phyloP scores from a whole-genome alignment of 2,329 filamentous ascomycete genomes.

The Nigrospora sphaerica region DNA sequence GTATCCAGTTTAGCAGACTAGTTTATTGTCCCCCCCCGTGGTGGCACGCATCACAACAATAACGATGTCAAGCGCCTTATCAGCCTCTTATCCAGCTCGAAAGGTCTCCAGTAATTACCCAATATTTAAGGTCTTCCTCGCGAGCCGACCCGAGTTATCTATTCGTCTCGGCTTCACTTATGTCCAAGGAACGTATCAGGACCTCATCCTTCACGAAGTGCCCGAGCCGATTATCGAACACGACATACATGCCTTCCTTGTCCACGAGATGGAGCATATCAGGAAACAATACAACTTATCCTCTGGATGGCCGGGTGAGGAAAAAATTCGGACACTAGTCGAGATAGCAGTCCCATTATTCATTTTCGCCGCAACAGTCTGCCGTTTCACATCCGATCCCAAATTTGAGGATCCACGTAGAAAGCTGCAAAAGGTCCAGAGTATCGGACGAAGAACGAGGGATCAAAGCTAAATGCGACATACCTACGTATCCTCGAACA shows the following conservation, averaged over 20 bases:
- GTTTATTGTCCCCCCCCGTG: too few relatives aligned
- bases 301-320: slow-evolving; percentile 21
- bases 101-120: slow-evolving; percentile 6
- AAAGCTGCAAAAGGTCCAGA: slow-evolving; percentile 1
- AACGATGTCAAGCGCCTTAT: slow-evolving; percentile 21
- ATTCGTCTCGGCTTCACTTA: slow-evolving; percentile 27
- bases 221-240: too few relatives aligned
- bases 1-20: too few relatives aligned
- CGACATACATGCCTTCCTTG: too few relatives aligned
- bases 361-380: too few relatives aligned
- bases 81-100: slow-evolving; percentile 13
- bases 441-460: neutral
- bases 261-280: too few relatives aligned
- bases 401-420: neutral
- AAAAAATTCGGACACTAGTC: slow-evolving; percentile 4
- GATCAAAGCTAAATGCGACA: slow-evolving; percentile 12
- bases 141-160: slow-evolving; percentile 32
- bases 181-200: slow-evolving; percentile 18
- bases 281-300: too few relatives aligned
- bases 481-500: slow-evolving; percentile 13
- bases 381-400: slow-evolving; percentile 15
- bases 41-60: too few relatives aligned
- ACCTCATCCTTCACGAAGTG: slow-evolving; percentile 29
- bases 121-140: slow-evolving; percentile 29
- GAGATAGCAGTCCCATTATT: slow-evolving; percentile 17